A percentile compares a stretch with the other conserved stretches of the same genome.
These are phyloP conservation scores for Talaromyces thailandensis DNA, from an alignment of 495 filamentous ascomycete genomes.

Conservation along the genomic window DNA sequence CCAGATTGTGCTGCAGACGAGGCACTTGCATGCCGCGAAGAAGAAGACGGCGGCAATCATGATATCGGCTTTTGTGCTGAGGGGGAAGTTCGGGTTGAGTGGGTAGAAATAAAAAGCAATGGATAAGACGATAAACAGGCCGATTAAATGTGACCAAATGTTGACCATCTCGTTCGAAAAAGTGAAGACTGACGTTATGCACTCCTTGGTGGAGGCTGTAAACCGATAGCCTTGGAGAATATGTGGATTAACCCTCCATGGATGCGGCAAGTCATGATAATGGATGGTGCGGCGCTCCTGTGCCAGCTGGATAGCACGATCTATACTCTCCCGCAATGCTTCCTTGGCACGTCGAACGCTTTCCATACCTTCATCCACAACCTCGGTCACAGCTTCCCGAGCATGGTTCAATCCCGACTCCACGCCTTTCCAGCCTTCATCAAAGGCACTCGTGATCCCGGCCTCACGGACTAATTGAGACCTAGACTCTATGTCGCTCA, in stretches of 20 bases:
- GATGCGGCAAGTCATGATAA: constrained; percentile 82
- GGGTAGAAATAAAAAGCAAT: constrained; percentile 98
- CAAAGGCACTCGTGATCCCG: constrained; percentile 49
- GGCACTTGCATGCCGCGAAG: constrained; percentile 91
- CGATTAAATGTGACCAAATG: constrained; percentile 93
- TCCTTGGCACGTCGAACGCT: constrained; percentile 69
- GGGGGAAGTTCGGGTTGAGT: constrained; percentile 68
- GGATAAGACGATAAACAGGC: constrained; percentile 74
- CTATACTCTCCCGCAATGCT: constrained; percentile 67
- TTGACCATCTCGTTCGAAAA: constrained; percentile 92
- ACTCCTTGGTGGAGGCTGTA: constrained; percentile 76
- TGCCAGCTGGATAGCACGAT: constrained; percentile 68
- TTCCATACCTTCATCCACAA: constrained; percentile 80
- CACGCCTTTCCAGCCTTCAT: constrained; percentile 61
- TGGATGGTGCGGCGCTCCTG: constrained; percentile 73
- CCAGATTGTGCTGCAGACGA: constrained; percentile 93
- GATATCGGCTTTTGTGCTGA: constrained; percentile 79
- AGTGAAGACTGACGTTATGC: constrained; percentile 70
- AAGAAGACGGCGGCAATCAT: constrained; percentile 91
- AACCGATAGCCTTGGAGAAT: constrained; percentile 91
- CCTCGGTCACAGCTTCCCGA: constrained; percentile 63
- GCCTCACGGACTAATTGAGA: constrained; percentile 64
- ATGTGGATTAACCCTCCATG: constrained; percentile 93
- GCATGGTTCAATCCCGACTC: constrained; percentile 68
- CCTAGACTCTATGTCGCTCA: constrained; percentile 73